Percentiles rank a stretch among this genome's conserved stretches.
phyloP scores from a whole-genome alignment of 345 rosid genomes.

The Eucalyptus decipiens region DNA sequence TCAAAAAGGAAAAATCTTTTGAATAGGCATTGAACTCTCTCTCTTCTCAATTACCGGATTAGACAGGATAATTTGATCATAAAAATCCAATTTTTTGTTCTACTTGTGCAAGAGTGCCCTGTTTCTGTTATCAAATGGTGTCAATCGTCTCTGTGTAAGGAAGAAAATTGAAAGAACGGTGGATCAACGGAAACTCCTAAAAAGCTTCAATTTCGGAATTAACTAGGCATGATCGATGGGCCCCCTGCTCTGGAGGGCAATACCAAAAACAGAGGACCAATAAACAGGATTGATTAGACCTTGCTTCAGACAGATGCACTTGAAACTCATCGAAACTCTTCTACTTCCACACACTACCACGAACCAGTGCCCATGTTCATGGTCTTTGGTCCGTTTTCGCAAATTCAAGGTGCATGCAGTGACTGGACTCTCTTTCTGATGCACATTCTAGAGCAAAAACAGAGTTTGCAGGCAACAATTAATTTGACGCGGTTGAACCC shows the following conservation, averaged over 20 bases:
- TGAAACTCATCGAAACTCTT: neutral
- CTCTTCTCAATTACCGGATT: neutral
- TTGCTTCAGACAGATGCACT: neutral
- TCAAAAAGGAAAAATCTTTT: neutral
- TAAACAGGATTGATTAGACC: neutral
- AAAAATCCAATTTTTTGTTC: neutral
- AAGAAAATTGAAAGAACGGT: neutral
- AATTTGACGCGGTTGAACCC: neutral
- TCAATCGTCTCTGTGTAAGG: neutral
- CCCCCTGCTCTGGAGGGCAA: no score
- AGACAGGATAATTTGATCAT: neutral
- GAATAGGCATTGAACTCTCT: neutral
- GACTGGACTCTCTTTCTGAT: neutral
- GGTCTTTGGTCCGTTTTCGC: neutral
- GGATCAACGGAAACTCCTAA: neutral
- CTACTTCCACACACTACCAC: neutral
- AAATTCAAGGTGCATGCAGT: neutral
- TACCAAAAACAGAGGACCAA: neutral
- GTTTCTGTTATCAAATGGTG: neutral
- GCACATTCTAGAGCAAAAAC: neutral
- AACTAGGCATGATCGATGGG: neutral
- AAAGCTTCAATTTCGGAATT: neutral
- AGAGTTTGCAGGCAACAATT: neutral
- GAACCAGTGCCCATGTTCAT: neutral
- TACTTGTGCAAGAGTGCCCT: neutral